A percentile compares a stretch with the other conserved stretches of the same genome.
Conservation (phyloP, 179 eudicot genomes). For the Beta corolliflora region DNA sequence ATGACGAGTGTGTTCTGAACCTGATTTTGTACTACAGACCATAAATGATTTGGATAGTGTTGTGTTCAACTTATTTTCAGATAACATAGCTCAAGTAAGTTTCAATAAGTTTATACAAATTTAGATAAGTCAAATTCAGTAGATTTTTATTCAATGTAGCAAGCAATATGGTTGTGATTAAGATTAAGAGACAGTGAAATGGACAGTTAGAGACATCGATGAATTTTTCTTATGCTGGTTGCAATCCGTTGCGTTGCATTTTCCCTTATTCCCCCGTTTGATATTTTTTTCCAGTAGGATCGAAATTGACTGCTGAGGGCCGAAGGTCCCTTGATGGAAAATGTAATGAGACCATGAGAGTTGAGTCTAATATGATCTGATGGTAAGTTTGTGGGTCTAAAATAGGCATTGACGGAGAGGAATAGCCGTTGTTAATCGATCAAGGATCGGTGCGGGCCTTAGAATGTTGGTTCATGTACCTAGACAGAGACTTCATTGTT, state of each 20-base stretch:
- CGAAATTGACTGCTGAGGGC: background rate
- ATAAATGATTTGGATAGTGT: too few species aligned
- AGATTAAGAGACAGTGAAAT: background rate
- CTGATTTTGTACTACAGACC: background rate
- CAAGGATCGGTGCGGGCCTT: background rate
- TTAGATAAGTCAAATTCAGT: too few species aligned
- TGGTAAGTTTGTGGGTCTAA: background rate
- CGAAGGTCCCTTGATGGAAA: background rate
- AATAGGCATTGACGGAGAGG: background rate
- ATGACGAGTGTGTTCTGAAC: background rate
- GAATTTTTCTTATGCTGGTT: background rate
- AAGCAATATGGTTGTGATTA: background rate
- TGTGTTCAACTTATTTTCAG: too few species aligned
- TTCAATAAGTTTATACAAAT: too few species aligned
- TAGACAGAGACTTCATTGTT: background rate
- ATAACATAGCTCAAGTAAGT: too few species aligned
- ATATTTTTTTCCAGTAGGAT: background rate
- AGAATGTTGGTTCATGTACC: constrained; percentile 14
- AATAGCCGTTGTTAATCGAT: background rate
- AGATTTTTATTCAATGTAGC: too few species aligned
- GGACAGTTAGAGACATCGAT: background rate
- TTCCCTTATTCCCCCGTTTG: background rate
- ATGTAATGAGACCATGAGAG: background rate
- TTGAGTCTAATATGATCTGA: background rate
- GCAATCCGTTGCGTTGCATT: background rate